Base-by-base conservation (phyloP, 2,329 filamentous ascomycete genomes). In the Cladosporium oxysporum region DNA sequence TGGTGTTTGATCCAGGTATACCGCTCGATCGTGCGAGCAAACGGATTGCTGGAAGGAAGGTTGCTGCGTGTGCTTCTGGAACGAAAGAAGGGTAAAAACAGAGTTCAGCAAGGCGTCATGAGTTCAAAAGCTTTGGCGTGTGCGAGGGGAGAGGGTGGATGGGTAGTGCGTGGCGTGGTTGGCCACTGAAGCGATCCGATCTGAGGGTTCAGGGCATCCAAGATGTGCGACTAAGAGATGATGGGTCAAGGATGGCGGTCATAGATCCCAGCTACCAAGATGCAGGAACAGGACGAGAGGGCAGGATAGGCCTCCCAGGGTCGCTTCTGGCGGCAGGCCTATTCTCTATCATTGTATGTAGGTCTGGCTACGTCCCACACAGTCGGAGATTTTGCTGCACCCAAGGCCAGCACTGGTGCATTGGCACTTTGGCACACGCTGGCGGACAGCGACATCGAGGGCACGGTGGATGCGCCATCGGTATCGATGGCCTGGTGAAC, bases 231-330 rank as follows among this genome's bases (percentile, higher is more conserved):
- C 33, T 29, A 59, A 37, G 57, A 29, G 35, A 14, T 16, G 50
- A 29, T 21, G 60, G 50, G 16, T 63, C 61, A 55, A 53, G 61
- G 61, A 63, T 57, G 61, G 61, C 61, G 61, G 61, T 63, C 61
- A 63, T 63, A 63, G 50, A 63, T 57, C 59, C 50, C 33, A 63
- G 61, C 61, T 57, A 44, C 50, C 61, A 35, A 63, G 61, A 63
- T 53, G 61, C 61, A 63, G 61, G 61, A 63, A 63, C 61, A 47
- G 57, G 47, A 52, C 28, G 23, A n/a, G n/a, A 57, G 26, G 61
- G 16, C 6, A 47, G 49, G n/a, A 47, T 28, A 23, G 41, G 11
- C 23, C 18, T 29, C 26, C 44, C 50, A 57, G 50, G 61, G 35
- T 57, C 26, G 50, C 49, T 29, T 18, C 35, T 44, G 59, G 47